phyloP scores from a whole-genome alignment of 495 filamentous ascomycete genomes.

The Tricharina praecox region DNA sequence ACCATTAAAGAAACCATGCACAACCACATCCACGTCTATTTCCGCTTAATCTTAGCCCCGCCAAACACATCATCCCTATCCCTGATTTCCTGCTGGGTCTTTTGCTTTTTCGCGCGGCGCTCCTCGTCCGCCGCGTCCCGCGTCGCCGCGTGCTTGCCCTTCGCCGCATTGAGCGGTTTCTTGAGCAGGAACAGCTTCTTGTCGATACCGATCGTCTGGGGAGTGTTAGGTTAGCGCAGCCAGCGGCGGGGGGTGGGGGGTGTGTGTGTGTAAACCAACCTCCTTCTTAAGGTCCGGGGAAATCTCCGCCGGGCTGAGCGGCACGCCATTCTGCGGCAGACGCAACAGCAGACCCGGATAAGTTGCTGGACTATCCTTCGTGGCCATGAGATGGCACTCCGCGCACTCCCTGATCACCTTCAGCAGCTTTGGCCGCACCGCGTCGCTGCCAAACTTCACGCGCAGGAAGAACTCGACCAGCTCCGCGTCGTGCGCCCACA shows the following conservation, averaged over 20 bases:
- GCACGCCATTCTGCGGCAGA: conserved; percentile 20
- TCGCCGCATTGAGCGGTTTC: conserved; percentile 39
- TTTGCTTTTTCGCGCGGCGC: conserved; percentile 19
- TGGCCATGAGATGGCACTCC: conserved; percentile 12
- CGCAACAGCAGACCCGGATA: conserved; percentile 16
- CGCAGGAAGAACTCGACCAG: conserved; percentile 56
- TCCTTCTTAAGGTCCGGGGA: conserved; percentile 29
- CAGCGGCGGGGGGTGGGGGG: too few species aligned
- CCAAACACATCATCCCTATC: conserved; percentile 25
- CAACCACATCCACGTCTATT: neutral
- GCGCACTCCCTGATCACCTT: conserved; percentile 16
- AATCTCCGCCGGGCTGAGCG: conserved; percentile 11
- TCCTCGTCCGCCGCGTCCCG: conserved; percentile 12
- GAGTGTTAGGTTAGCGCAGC: too few species aligned
- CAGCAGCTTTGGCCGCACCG: conserved; percentile 35
- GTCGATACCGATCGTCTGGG: conserved; percentile 30
- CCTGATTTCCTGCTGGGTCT: conserved; percentile 21
- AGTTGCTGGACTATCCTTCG: conserved; percentile 7
- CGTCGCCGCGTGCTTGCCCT: conserved; percentile 7
- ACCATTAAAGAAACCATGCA: too few species aligned
- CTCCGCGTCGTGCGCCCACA: conserved; percentile 55
- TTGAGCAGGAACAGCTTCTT: conserved; percentile 51
- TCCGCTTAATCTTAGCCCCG: conserved; percentile 1
- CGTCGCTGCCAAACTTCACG: conserved; percentile 45
- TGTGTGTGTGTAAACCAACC: conserved; percentile 27